phyloP scores from a whole-genome alignment of 2,329 filamentous ascomycete species.

The Aquanectria penicillioides region DNA sequence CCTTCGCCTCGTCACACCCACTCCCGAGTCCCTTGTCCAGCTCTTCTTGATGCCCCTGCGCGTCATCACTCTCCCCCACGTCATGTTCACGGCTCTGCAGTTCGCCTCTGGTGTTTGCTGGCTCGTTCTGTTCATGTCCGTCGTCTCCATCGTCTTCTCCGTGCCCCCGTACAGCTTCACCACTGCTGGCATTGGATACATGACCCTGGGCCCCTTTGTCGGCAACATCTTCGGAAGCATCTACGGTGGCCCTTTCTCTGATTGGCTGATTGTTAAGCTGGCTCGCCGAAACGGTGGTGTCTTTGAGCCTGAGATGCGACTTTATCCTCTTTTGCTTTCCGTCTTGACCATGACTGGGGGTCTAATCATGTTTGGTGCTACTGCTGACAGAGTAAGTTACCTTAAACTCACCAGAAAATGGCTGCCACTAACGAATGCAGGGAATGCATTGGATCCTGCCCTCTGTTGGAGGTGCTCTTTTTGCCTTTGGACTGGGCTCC shows the following conservation, averaged over 20 bases:
- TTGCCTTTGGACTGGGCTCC: conserved; percentile 51
- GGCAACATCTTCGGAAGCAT: conserved; percentile 51
- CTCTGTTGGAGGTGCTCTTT: conserved; percentile 48
- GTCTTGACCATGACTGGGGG: conserved; percentile 48
- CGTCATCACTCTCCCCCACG: conserved; percentile 47
- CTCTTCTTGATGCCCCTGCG: conserved; percentile 33
- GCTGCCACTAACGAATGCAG: conserved; percentile 33
- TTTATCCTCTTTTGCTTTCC: conserved; percentile 45
- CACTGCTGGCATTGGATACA: conserved; percentile 40
- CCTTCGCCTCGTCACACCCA: conserved; percentile 32
- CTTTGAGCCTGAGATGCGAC: conserved; percentile 57
- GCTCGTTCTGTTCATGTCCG: conserved; percentile 38
- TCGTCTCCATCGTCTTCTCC: conserved; percentile 49
- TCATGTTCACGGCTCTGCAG: conserved; percentile 51
- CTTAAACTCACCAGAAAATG: rapidly evolving
- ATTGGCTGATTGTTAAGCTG: conserved; percentile 50
- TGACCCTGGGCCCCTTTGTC: conserved; percentile 45
- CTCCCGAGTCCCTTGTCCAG: conserved; percentile 26
- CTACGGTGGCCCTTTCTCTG: conserved; percentile 51
- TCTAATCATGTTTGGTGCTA: conserved; percentile 52
- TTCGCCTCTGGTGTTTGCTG: conserved; percentile 46
- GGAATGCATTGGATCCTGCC: conserved; percentile 56
- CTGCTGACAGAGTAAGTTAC: conserved; percentile 45
- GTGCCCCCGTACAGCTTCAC: conserved; percentile 45
- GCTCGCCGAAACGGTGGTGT: conserved; percentile 51